phyloP scores from a whole-genome alignment of 495 filamentous ascomycete species.

The Peziza echinospora region DNA sequence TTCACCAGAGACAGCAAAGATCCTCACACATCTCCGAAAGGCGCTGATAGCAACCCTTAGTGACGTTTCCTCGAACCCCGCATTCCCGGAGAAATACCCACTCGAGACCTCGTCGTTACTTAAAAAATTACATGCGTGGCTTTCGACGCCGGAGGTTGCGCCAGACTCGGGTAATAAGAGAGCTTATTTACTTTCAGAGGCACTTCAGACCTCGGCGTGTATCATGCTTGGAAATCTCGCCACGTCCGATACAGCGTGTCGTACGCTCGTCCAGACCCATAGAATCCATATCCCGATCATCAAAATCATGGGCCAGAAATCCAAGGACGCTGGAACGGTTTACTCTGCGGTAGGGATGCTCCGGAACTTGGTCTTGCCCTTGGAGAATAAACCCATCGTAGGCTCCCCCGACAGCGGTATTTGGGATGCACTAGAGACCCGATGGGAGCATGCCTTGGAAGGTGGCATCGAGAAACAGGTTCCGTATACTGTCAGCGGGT shows the following conservation, averaged over 20 bases:
- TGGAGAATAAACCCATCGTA: conserved; percentile 36
- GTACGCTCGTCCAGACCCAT: conserved; percentile 30
- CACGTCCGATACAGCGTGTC: conserved; percentile 43
- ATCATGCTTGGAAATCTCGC: conserved; percentile 58
- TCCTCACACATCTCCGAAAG: conserved; percentile 19
- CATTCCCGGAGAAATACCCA: conserved; percentile 24
- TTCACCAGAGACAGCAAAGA: conserved; percentile 16
- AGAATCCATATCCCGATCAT: conserved; percentile 36
- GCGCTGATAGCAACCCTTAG: conserved; percentile 22
- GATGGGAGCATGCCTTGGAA: conserved; percentile 39
- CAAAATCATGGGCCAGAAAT: conserved; percentile 25
- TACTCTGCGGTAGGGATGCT: conserved; percentile 52
- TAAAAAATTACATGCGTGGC: background rate
- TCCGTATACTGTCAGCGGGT: conserved; percentile 44
- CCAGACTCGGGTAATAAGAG: conserved; percentile 33
- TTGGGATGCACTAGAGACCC: conserved; percentile 16
- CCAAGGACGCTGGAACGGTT: conserved; percentile 16
- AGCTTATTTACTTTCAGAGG: conserved; percentile 16
- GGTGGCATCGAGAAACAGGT: conserved; percentile 41
- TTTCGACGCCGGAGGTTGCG: conserved; percentile 23
- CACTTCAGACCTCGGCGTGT: conserved; percentile 52
- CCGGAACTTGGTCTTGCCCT: conserved; percentile 55
- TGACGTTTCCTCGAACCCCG: conserved; percentile 17
- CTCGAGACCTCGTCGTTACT: conserved; percentile 21
- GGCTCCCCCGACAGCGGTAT: conserved; percentile 29